Base-by-base conservation (phyloP, 345 rosid genomes). In the Tarenaya hassleriana region DNA sequence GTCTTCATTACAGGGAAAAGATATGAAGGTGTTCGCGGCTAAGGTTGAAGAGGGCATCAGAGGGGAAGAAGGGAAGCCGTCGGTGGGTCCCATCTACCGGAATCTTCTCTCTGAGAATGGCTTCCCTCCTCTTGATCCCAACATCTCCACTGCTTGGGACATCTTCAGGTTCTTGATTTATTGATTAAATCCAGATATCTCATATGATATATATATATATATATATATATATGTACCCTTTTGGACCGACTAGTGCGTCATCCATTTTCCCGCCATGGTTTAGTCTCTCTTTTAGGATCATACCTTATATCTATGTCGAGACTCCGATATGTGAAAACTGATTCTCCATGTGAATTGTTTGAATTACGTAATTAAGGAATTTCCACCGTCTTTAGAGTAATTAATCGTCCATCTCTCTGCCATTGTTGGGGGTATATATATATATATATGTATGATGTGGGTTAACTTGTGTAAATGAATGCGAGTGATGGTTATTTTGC, bases 11-110 rank as follows among this genome's bases (percentile, higher is more conserved):
- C 40, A 35, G 13, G 13, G 40, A 18, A 31, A 38, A 48, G 66
- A 44, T 52, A 81, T 84, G 95, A 76, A 79, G 86, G 29, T 52
- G 37, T 92, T 92, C 56, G 65, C 92, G 11, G 89, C 61, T 46
- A 56, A 79, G 64, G 95, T 87, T 14, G 90, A 77, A 71, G 94
- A 83, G 32, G 98, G 90, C 27, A 81, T 50, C 33, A 77, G 79
- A 67, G 98, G 90, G 13, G 50, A 24, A 50, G 78, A 84, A 41
- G 95, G 96, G 50, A 76, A 79, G 64, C 88, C 78, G 14, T 75
- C 98, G 0, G 75, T 87, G 50, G 98, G 96, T 33, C 96, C 98
- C 11, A 73, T 87, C 32, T 84, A 79, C 49, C 88, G 98, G 16
- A 87, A 78, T 73, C 64, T 77, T 18, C 67, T 92, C 5, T 68